Conservation (phyloP, 2,329 filamentous ascomycete species). For the Whalleya microplaca region DNA sequence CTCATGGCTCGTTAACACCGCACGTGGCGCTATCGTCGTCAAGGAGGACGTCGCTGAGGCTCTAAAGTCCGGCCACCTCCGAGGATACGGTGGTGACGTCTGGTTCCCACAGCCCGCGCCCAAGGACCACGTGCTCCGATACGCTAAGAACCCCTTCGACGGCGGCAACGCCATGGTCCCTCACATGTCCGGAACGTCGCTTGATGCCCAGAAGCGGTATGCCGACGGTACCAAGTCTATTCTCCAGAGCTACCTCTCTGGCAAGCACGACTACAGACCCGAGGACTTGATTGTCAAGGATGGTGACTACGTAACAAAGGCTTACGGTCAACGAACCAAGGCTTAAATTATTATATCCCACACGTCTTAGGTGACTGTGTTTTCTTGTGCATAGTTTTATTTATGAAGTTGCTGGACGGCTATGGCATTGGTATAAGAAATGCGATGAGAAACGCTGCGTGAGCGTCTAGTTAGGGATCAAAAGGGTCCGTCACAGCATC, state of each 20-base stretch:
- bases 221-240: constrained; percentile 88
- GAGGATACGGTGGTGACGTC: constrained; percentile 85
- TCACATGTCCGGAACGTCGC: constrained; percentile 98
- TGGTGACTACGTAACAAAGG: constrained; percentile 94
- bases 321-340: constrained; percentile 76
- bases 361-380: no score
- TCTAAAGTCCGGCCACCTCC: constrained; percentile 87
- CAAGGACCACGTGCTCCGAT: constrained; percentile 88
- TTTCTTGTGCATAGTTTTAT: not conserved
- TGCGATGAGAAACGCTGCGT: constrained; percentile 9
- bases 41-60: constrained; percentile 98
- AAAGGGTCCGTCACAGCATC: constrained; percentile 6
- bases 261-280: constrained; percentile 83
- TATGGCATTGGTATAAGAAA: not conserved
- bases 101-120: constrained; percentile 99
- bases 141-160: constrained; percentile 91
- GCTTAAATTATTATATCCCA: constrained; percentile 8
- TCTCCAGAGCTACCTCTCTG: constrained; percentile 86
- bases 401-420: not conserved
- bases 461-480: not conserved
- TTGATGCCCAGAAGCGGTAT: constrained; percentile 95
- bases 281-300: constrained; percentile 89
- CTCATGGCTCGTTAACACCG: constrained; percentile 97
- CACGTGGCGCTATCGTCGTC: constrained; percentile 97
- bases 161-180: constrained; percentile 99